Evolutionary conservation across 805 yeast genomes (phyloP).

Genomic region (Cyberlindnera mycetangii): DNA sequence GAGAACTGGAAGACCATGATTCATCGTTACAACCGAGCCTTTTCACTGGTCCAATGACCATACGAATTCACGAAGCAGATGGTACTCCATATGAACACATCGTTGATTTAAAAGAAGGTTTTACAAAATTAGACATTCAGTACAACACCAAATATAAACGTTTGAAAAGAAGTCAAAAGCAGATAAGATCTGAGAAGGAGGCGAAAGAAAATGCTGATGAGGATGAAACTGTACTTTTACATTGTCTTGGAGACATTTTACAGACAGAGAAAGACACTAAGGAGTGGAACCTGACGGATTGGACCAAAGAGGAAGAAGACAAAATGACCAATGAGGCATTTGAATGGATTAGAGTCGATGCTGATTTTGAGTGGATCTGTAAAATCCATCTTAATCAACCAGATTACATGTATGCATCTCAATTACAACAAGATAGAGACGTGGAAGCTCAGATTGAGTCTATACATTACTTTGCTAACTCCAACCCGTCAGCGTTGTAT

Average conservation of each 20-base stretch:
- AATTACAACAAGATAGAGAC: conserved; percentile 90
- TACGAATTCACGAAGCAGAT: conserved; percentile 95
- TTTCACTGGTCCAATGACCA: conserved; percentile 94
- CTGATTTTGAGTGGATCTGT: conserved; percentile 97
- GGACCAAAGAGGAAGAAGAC: conserved; percentile 68
- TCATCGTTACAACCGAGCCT: conserved; percentile 26
- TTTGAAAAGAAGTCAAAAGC: conserved; percentile 56
- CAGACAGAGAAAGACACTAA: conserved; percentile 55
- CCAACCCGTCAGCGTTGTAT: conserved; percentile 58
- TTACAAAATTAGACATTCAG: conserved; percentile 87
- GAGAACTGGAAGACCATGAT: conserved; percentile 10
- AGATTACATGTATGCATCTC: conserved; percentile 93
- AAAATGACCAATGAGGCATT: conserved; percentile 76
- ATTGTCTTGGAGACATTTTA: conserved; percentile 76
- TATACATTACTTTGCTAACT: conserved; percentile 63
- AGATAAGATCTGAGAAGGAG: conserved; percentile 41
- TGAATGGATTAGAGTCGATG: conserved; percentile 97
- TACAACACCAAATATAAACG: conserved; percentile 92
- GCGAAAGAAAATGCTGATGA: conserved; percentile 29
- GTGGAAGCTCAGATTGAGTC: conserved; percentile 94
- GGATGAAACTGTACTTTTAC: conserved; percentile 41
- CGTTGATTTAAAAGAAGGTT: conserved; percentile 81
- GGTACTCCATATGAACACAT: conserved; percentile 99
- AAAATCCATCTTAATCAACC: conserved; percentile 79
- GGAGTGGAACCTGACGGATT: conserved; percentile 73